These are phyloP conservation scores for Inga oerstediana DNA, from an alignment of 306 rosid species.

Conservation along the genomic window DNA sequence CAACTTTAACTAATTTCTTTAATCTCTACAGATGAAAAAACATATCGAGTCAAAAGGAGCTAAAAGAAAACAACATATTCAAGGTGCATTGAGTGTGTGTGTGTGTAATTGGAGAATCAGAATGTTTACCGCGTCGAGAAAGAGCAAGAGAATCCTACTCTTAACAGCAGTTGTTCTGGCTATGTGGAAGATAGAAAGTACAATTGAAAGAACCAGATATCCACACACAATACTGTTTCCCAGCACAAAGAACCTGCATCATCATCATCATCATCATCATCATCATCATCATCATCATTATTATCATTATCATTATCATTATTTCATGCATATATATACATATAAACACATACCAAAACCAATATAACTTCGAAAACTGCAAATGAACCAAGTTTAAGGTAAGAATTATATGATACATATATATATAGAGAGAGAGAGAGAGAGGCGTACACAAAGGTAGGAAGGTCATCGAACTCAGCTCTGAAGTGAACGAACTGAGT, in stretches of 20 bases:
- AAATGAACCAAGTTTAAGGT: too few species aligned
- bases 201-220: slow-evolving; percentile 61
- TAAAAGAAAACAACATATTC: too few species aligned
- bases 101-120: neutral
- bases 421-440: neutral
- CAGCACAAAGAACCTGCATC: slow-evolving; percentile 62
- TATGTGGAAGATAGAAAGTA: slow-evolving; percentile 57
- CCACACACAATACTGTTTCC: slow-evolving; percentile 63
- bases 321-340: neutral
- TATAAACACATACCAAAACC: neutral
- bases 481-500: slow-evolving; percentile 46
- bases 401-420: too few species aligned
- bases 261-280: neutral
- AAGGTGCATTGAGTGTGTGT: too few species aligned
- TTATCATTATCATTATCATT: too few species aligned
- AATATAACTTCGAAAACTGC: too few species aligned
- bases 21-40: too few species aligned
- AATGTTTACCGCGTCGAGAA: slow-evolving; percentile 61
- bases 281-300: neutral
- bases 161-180: slow-evolving; percentile 42
- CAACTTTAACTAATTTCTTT: too few species aligned
- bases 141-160: slow-evolving; percentile 48
- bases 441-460: slow-evolving; percentile 50
- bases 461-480: slow-evolving; percentile 57
- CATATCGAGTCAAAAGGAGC: too few species aligned